phyloP scores from a whole-genome alignment of 805 yeast genomes.

The Metschnikowia similis region DNA sequence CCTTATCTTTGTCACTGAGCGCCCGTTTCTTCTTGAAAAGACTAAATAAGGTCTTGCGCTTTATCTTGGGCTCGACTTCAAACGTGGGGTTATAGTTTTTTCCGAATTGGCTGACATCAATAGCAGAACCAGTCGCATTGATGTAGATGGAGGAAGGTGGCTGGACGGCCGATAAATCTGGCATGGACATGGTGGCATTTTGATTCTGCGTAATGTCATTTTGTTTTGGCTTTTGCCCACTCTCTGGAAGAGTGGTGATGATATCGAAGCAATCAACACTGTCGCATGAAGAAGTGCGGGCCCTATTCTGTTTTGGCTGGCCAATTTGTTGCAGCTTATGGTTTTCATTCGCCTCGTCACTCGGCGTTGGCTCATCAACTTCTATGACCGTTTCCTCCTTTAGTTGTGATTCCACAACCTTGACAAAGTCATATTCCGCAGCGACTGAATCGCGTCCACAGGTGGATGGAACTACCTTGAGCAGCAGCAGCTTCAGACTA shows the following conservation, averaged over 20 bases:
- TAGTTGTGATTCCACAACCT: not conserved
- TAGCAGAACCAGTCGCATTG: conserved; percentile 31
- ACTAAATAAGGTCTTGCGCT: conserved; percentile 31
- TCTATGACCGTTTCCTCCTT: not conserved
- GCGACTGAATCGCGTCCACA: conserved; percentile 7
- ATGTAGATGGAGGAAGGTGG: conserved; percentile 8
- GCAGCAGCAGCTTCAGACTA: conserved; percentile 4
- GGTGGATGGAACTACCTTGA: conserved; percentile 4
- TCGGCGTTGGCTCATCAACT: too few relatives aligned
- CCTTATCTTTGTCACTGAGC: not conserved
- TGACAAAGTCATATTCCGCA: conserved; percentile 11
- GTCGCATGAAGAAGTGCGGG: conserved; percentile 4
- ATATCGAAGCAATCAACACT: conserved; percentile 14
- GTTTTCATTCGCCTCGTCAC: too few relatives aligned
- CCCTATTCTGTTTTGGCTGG: not conserved
- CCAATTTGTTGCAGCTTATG: not conserved
- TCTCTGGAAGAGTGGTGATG: conserved; percentile 7
- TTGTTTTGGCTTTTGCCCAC: not conserved
- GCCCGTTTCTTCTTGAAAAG: conserved; percentile 28
- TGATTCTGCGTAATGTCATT: not conserved
- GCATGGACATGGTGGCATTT: conserved; percentile 14
- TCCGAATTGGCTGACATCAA: conserved; percentile 40
- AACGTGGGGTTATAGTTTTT: conserved; percentile 36
- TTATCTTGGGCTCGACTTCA: not conserved
- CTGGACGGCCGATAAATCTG: conserved; percentile 10